phyloP scores from a whole-genome alignment of 805 yeast species.

The Saturnispora gosingensis region DNA sequence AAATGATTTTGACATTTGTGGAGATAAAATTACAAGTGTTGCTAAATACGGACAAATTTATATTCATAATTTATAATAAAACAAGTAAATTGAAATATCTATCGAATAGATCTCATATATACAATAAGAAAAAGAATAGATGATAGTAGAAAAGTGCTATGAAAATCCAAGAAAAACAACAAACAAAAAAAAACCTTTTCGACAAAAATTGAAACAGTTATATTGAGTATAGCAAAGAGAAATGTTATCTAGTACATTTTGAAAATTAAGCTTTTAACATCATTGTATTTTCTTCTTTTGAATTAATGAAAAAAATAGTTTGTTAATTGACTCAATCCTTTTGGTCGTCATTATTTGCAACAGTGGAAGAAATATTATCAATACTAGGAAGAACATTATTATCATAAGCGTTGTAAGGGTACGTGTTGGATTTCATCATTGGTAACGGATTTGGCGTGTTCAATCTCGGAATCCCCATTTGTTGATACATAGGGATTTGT shows the following conservation, averaged over 20 bases:
- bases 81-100: background rate
- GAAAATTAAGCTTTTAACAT: background rate
- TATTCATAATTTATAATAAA: background rate
- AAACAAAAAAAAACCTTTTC: background rate
- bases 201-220: background rate
- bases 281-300: background rate
- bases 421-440: background rate
- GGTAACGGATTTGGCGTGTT: constrained; percentile 2
- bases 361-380: background rate
- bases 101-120: background rate
- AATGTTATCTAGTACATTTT: background rate
- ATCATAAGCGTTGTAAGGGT: background rate
- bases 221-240: background rate
- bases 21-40: constrained; percentile 5
- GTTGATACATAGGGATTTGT: background rate
- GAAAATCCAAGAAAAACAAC: background rate
- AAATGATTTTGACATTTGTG: constrained; percentile 6
- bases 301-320: background rate
- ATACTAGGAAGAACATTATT: background rate
- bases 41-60: constrained; percentile 11
- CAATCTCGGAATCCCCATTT: background rate
- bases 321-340: background rate
- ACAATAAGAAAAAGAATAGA: background rate
- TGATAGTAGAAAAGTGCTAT: background rate
- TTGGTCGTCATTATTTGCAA: background rate